A percentile compares a stretch with the other conserved stretches of the same genome.
Evolutionary conservation across 1,284 basidiomycete genomes (phyloP).

Genomic region (Schizophyllum amplum): DNA sequence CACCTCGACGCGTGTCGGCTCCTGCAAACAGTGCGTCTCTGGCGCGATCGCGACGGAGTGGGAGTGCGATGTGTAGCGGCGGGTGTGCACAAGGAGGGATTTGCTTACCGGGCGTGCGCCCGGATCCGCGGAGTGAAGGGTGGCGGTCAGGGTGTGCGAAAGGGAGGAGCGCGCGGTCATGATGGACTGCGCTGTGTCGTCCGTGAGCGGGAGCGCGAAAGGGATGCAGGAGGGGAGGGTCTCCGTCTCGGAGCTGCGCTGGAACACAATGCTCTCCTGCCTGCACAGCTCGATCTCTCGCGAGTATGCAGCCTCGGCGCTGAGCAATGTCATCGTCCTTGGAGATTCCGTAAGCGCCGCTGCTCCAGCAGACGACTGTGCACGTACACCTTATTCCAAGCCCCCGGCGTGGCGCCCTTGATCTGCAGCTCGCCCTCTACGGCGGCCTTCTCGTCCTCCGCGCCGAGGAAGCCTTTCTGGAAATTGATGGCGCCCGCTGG

Average conservation of each 20-base stretch:
- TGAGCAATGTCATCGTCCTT: slow-evolving; percentile 59
- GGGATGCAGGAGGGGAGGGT: slow-evolving; percentile 55
- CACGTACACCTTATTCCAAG: slow-evolving; percentile 59
- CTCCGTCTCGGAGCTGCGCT: slow-evolving; percentile 12
- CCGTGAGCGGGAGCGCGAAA: slow-evolving; percentile 66
- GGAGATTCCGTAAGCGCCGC: slow-evolving; percentile 9
- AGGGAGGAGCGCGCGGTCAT: slow-evolving; percentile 63
- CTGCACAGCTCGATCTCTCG: slow-evolving; percentile 57
- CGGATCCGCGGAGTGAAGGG: slow-evolving; percentile 43
- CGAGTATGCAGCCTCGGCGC: slow-evolving; percentile 53
- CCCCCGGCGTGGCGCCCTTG: slow-evolving; percentile 49
- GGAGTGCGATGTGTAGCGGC: slow-evolving; percentile 62
- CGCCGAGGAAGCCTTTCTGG: slow-evolving; percentile 74
- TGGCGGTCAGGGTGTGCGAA: slow-evolving; percentile 57
- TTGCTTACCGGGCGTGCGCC: slow-evolving; percentile 36
- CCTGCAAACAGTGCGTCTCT: slow-evolving; percentile 44
- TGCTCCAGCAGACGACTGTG: slow-evolving; percentile 1
- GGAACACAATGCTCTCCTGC: slow-evolving; percentile 45
- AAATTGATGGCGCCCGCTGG: slow-evolving; percentile 59
- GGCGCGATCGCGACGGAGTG: slow-evolving; percentile 47
- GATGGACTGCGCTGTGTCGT: slow-evolving; percentile 71
- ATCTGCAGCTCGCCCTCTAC: slow-evolving; percentile 78
- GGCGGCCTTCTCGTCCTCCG: slow-evolving; percentile 68
- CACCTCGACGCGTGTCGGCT: slow-evolving; percentile 57
- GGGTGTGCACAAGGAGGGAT: slow-evolving; percentile 58